Evolutionary conservation across 352 stramenopile species (phyloP), one percentile per base, ranked within the genome.

Genomic region (Phytopythium mirpurense): DNA sequence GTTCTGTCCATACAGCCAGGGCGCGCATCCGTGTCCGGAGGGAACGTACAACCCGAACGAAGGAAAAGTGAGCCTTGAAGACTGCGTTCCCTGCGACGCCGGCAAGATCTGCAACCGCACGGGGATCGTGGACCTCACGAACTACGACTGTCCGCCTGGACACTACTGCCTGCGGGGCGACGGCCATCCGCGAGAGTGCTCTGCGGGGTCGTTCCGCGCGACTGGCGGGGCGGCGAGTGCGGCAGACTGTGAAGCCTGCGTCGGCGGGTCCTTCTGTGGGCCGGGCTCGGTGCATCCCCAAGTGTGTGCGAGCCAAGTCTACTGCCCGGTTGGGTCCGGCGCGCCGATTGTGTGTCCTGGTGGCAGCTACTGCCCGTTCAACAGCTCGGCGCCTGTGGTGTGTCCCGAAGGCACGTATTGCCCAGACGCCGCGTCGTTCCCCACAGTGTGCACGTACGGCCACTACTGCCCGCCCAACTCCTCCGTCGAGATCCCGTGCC

Each of bases 331-430:
- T 1, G 76, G 74, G 2, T 74, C 71, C 0, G 82, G 88, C 3
- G 60, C 68, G 3, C 71, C 78, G 2, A 60, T 65, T 0, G 26
- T 65, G 5, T 95, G 88, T 63, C 70, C 86, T 31, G 71, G 70
- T 12, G 84, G 84, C 0, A 74, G 62, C 41, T 95, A 90, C 45
- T 93, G 83, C 54, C 70, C 70, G 18, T 89, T 72, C 67, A 94
- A 94, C 57, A 80, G 68, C n/a, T 72, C 72, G 0, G 35, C 37
- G 12, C 74, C 76, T 21, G 55, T 86, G 0, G 12, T 53, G 4
- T 97, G 86, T 57, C 74, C 83, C 0, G 51, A 70, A 54, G 89
- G 89, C 0, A 96, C 76, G 44, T 93, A 85, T 32, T 97, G 92
- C 51, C 59, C 76, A 5, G 57, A 57, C 2, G 60, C 44, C 8